phyloP scores from a whole-genome alignment of 768 basidiomycete species.

The Podaxis sp. region DNA sequence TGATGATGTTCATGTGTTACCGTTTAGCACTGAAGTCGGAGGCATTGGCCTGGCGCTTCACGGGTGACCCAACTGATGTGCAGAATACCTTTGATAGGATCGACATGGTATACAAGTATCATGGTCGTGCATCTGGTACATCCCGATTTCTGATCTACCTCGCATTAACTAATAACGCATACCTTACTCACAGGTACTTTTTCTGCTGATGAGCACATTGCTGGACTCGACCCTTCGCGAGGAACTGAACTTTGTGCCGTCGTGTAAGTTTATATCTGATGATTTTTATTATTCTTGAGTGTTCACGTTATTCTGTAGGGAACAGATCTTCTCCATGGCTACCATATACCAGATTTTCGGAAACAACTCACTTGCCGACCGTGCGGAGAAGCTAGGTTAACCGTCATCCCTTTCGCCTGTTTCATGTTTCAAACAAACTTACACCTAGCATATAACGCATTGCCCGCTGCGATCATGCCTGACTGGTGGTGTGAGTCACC shows the following conservation, averaged over 20 bases:
- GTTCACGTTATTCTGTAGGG: constrained; percentile 20
- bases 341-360: constrained; percentile 40
- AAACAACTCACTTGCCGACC: constrained; percentile 40
- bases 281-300: neutral
- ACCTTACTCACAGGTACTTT: constrained; percentile 30
- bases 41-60: constrained; percentile 40
- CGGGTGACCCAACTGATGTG: constrained; percentile 35
- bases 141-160: neutral
- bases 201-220: constrained; percentile 39
- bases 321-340: constrained; percentile 42
- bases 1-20: neutral
- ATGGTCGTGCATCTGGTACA: constrained; percentile 35
- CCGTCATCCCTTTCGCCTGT: neutral
- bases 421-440: neutral
- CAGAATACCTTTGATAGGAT: constrained; percentile 37
- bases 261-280: constrained; percentile 26
- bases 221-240: constrained; percentile 39
- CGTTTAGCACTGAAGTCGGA: constrained; percentile 37
- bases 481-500: constrained; percentile 35
- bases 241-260: constrained; percentile 41
- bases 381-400: constrained; percentile 36
- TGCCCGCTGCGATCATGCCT: constrained; percentile 36
- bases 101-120: constrained; percentile 36
- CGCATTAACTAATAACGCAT: neutral
- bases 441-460: constrained; percentile 35